Conservation (phyloP, 257 asterid species). For the Penstemon davidsonii region DNA sequence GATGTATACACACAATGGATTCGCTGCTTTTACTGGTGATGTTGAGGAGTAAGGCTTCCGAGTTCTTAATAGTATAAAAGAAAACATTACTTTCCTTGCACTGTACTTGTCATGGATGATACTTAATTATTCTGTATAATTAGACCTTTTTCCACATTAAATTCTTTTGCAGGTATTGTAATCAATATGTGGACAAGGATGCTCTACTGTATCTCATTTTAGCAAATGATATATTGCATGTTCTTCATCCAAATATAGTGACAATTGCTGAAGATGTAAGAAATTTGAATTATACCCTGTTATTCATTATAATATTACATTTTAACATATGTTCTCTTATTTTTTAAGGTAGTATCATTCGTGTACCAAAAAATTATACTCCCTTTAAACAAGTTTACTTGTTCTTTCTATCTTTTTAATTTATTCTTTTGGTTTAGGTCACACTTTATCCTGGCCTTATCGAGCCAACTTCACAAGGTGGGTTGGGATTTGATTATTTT, state of each 20-base stretch:
- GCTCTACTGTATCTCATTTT: slow-evolving; percentile 83
- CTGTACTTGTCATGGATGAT: background rate
- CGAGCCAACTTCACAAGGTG: slow-evolving; percentile 88
- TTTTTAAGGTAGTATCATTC: no score
- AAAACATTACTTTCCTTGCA: background rate
- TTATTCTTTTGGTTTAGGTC: slow-evolving; percentile 45
- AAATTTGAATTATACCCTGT: slow-evolving; percentile 8
- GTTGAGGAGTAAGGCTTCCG: slow-evolving; percentile 80
- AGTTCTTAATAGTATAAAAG: slow-evolving; percentile 15
- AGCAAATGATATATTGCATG: slow-evolving; percentile 86
- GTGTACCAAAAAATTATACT: no score
- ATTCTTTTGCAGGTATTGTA: slow-evolving; percentile 71
- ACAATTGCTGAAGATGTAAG: slow-evolving; percentile 99
- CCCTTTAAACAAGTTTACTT: slow-evolving; percentile 1
- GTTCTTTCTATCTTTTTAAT: background rate
- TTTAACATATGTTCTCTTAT: background rate
- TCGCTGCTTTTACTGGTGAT: slow-evolving; percentile 91
- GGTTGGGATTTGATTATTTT: slow-evolving; percentile 91
- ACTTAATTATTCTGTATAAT: slow-evolving; percentile 2
- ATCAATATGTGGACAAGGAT: slow-evolving; percentile 92
- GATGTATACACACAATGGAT: slow-evolving; percentile 97
- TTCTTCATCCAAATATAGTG: slow-evolving; percentile 81
- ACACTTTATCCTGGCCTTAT: slow-evolving; percentile 95
- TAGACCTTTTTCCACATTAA: background rate
- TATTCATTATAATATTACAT: background rate